Evolutionary conservation across 2,329 filamentous ascomycete genomes (phyloP).

Genomic region (Blumeria graminis): DNA sequence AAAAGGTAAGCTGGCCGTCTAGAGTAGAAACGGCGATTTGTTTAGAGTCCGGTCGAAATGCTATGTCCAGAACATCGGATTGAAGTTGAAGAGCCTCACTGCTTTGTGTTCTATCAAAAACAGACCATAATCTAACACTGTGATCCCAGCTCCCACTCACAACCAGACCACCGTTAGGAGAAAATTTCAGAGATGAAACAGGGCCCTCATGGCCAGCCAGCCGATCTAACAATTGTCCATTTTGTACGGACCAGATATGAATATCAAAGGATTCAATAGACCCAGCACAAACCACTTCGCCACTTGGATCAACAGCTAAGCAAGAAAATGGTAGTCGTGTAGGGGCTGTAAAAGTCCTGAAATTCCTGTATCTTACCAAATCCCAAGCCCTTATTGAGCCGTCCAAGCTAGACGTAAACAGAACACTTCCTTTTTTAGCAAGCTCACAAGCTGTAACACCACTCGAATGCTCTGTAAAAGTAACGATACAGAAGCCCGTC

Average conservation of each 20-base stretch:
- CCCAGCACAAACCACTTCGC: slow-evolving; percentile 85
- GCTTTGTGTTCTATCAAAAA: slow-evolving; percentile 82
- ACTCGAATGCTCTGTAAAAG: slow-evolving; percentile 89
- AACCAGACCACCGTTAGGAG: slow-evolving; percentile 60
- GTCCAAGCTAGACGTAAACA: slow-evolving; percentile 88
- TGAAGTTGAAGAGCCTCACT: slow-evolving; percentile 84
- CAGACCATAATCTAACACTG: slow-evolving; percentile 86
- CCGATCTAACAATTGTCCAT: slow-evolving; percentile 77
- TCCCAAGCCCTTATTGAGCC: slow-evolving; percentile 93
- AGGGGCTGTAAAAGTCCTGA: slow-evolving; percentile 88
- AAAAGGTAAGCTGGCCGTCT: slow-evolving; percentile 86
- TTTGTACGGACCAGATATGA: slow-evolving; percentile 96
- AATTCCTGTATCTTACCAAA: slow-evolving; percentile 84
- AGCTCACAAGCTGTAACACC: slow-evolving; percentile 90
- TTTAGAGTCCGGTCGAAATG: slow-evolving; percentile 70
- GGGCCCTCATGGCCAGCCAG: slow-evolving; percentile 85
- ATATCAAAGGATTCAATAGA: slow-evolving; percentile 93
- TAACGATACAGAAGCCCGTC: slow-evolving; percentile 93
- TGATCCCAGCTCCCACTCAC: slow-evolving; percentile 93
- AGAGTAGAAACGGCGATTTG: slow-evolving; percentile 82
- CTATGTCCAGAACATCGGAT: slow-evolving; percentile 68
- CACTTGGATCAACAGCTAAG: slow-evolving; percentile 87
- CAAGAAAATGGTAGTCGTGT: slow-evolving; percentile 80
- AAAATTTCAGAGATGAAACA: slow-evolving; percentile 68
- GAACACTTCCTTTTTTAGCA: slow-evolving; percentile 78